Conservation (phyloP, 345 rosid genomes). For the Atalantia buxifolia region DNA sequence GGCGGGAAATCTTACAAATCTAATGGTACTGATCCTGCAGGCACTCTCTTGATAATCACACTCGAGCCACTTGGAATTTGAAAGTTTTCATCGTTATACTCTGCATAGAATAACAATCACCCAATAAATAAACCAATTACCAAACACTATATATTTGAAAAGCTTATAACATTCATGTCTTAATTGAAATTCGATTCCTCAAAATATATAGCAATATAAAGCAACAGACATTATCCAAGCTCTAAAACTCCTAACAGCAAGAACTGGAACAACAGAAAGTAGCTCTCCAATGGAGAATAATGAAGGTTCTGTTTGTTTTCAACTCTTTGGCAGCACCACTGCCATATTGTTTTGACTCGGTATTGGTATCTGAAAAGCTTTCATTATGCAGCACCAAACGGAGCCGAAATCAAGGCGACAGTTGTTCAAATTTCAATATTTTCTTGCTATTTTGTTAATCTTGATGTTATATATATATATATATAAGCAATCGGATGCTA, state of each 20-base stretch:
- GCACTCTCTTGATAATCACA: slow-evolving; percentile 50
- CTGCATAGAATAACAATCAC: slow-evolving; percentile 22
- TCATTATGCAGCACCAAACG: neutral
- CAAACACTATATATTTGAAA: neutral
- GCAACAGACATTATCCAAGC: neutral
- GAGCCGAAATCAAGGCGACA: neutral
- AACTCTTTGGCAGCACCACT: neutral
- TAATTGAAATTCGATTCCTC: neutral
- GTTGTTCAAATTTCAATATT: neutral
- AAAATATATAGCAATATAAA: neutral
- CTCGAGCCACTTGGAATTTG: slow-evolving; percentile 43
- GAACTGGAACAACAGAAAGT: neutral
- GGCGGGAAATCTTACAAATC: slow-evolving; percentile 19
- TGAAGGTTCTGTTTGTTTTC: neutral
- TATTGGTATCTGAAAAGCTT: no score
- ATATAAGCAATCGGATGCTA: neutral
- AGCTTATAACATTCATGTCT: neutral
- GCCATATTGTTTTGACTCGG: neutral
- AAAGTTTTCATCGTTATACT: slow-evolving; percentile 27
- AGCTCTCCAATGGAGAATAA: neutral
- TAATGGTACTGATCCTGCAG: slow-evolving; percentile 26
- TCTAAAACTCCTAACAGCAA: neutral
- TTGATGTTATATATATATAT: no score
- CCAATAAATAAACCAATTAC: neutral
- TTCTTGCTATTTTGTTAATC: neutral